Base-by-base conservation (phyloP, 1,139 yeast genomes). In the Candida sp. region DNA sequence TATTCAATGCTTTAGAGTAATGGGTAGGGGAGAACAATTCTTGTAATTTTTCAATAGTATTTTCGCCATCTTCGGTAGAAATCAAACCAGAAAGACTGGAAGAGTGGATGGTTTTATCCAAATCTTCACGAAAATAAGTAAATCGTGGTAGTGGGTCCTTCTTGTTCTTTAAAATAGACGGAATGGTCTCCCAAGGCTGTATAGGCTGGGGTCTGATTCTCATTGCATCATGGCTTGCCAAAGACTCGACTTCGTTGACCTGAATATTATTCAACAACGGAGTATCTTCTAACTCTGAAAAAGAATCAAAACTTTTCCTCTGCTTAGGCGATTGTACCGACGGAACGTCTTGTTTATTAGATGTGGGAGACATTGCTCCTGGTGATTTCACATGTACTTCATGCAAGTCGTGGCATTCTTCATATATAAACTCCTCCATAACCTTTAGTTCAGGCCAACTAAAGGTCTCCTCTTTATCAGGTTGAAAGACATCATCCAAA, bases 71-170 rank as follows among this genome's bases (percentile, higher is more conserved):
- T 21, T 48, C 49, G 5, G 45, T 50, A 21, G 52, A 51, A 35
- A 89, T 60, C 30, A 91, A 68, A 0, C 97, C 98, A 11, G 96
- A 84, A 32, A 93, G 82, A 4, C 87, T 84, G 1, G 97, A 93
- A 0, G 97, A 82, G 62, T 93, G 98, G 12, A 93, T 81, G 0
- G 99, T 93, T 12, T 89, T 81, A 19, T 85, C 87, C 52, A 93
- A 67, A 56, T 90, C 96, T 52, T 91, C 97, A 51, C 98, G 74
- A 63, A 93, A 93, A 58, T 91, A 93, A 0, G 98, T 89, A 66
- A 87, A 93, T 48, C 99, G 54, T 35, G 39, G 32, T 5, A 19
- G 11, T 4, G 33, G 33, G 15, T 39, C 33, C 15, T 34, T 25
- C 43, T 47, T 54, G 33, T 58, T 56, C 19, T 37, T 27, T 42